Evolutionary conservation across 768 basidiomycete genomes (phyloP), one percentile per base, ranked within the genome.

Genomic region (Clavulina sp.): DNA sequence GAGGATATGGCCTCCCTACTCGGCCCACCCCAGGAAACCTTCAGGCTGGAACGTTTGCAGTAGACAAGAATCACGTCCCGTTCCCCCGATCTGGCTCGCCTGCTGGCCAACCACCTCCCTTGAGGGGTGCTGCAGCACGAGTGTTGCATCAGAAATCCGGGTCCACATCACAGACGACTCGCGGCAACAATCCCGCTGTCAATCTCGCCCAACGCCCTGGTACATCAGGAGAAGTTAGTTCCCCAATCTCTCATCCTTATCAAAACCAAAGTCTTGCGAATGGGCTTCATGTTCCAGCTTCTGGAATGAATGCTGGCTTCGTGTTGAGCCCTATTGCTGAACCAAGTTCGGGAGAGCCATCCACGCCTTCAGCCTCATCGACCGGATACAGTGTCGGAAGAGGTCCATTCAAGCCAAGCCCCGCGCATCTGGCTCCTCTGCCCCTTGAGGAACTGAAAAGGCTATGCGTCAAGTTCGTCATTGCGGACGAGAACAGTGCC

Each of bases 391-490:
- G 71, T 3, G 76, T 77, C 38, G 77, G 78, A 0, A 72, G 74
- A 21, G 75, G n/a, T n/a, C n/a, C 80, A 0, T 81, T 78, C 59
- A 28, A 41, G 19, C 69, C 69, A 47, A 60, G 64, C 1, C 69
- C 74, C 0, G 67, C 71, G 4, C 68, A 73, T 47, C 64, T 60
- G 34, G 61, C 65, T 36, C 64, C 70, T 3, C 69, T 74, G 23
- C 78, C 80, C 0, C 66, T 85, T 18, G 84, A 89, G 46, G 86
- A 92, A 55, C 68, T 92, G 50, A 73, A 84, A 44, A 73, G 81
- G 52, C 88, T 85, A 63, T 68, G 86, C 21, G 81, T 99, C 60
- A 96, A 91, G 63, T 95, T 99, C 62, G 70, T 74, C 19, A 70
- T 91, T 38, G 81, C 81, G 1, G 91, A 89, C 7, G 88, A 87